A percentile compares a stretch with the other conserved stretches of the same genome.
phyloP scores from a whole-genome alignment of 441 rosid species.

The Pelargonium fulgidum region DNA sequence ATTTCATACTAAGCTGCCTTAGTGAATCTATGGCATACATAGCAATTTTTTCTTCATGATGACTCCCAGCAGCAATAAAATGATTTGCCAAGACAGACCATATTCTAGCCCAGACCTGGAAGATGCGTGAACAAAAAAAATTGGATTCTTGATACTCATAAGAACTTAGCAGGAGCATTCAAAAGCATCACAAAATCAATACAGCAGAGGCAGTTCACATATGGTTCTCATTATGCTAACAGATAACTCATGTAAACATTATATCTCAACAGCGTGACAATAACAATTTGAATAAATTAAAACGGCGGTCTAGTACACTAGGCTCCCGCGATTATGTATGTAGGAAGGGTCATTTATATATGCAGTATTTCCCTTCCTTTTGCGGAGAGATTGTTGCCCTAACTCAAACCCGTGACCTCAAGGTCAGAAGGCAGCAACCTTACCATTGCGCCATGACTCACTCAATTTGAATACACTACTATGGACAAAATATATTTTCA shows the following conservation, averaged over 20 bases:
- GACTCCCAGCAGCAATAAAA: conserved; percentile 98
- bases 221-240: background rate
- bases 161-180: background rate
- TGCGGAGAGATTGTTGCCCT: too few species aligned
- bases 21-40: conserved; percentile 99
- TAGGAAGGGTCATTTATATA: too few species aligned
- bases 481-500: too few species aligned
- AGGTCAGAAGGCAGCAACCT: too few species aligned
- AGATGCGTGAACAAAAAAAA: conserved; percentile 26
- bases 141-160: conserved; percentile 6
- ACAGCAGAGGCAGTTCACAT: background rate
- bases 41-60: conserved; percentile 93
- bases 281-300: too few species aligned
- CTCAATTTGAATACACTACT: too few species aligned
- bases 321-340: too few species aligned
- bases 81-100: conserved; percentile 97
- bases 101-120: conserved; percentile 99
- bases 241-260: too few species aligned
- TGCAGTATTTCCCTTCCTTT: too few species aligned
- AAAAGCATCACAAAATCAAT: background rate
- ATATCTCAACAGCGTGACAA: background rate
- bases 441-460: too few species aligned
- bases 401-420: too few species aligned
- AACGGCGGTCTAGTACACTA: too few species aligned
- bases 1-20: conserved; percentile 96